Percentiles rank a stretch among this genome's conserved stretches.
phyloP scores from a whole-genome alignment of 2,329 filamentous ascomycete genomes.

The Biscogniauxia mediterranea region DNA sequence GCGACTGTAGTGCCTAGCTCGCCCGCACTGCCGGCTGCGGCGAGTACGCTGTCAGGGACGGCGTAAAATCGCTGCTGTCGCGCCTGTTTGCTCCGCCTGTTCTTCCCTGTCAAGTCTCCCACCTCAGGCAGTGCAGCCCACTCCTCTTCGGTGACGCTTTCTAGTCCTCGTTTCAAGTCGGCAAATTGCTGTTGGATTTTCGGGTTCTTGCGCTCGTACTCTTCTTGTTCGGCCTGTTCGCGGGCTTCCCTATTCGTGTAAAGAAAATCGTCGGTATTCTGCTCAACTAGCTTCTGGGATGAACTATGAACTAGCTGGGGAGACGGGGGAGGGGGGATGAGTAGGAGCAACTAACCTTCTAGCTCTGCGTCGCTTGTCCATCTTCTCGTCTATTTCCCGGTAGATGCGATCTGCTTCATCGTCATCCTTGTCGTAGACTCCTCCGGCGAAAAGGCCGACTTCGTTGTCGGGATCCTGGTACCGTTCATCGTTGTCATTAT shows the following conservation, averaged over 20 bases:
- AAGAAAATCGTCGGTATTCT: slow-evolving; percentile 72
- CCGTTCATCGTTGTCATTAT: slow-evolving; percentile 73
- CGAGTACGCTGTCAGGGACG: slow-evolving; percentile 92
- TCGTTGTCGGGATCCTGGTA: slow-evolving; percentile 98
- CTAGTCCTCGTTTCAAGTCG: slow-evolving; percentile 87
- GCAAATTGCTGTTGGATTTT: slow-evolving; percentile 98
- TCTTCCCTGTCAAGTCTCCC: slow-evolving; percentile 93
- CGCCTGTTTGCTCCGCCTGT: slow-evolving; percentile 80
- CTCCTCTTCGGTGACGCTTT: slow-evolving; percentile 87
- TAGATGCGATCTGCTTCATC: slow-evolving; percentile 97
- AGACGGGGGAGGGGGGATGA: slow-evolving; percentile 24
- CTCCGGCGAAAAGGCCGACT: slow-evolving; percentile 89
- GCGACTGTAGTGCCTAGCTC: slow-evolving; percentile 87
- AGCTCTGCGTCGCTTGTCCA: slow-evolving; percentile 83
- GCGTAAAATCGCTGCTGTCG: slow-evolving; percentile 87
- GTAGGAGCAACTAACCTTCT: slow-evolving; percentile 69
- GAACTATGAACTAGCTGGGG: slow-evolving; percentile 65
- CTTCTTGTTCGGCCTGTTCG: slow-evolving; percentile 85
- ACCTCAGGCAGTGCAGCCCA: slow-evolving; percentile 96
- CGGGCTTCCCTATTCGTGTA: slow-evolving; percentile 81
- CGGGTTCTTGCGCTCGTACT: slow-evolving; percentile 95
- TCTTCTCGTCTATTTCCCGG: slow-evolving; percentile 92
- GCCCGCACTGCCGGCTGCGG: slow-evolving; percentile 74
- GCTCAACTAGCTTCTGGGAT: slow-evolving; percentile 60
- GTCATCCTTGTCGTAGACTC: slow-evolving; percentile 95